A percentile compares a stretch with the other conserved stretches of the same genome.
These are phyloP conservation scores for Mortierella sp. DNA, from an alignment of 371 early-diverging fungal species.

Conservation along the genomic window DNA sequence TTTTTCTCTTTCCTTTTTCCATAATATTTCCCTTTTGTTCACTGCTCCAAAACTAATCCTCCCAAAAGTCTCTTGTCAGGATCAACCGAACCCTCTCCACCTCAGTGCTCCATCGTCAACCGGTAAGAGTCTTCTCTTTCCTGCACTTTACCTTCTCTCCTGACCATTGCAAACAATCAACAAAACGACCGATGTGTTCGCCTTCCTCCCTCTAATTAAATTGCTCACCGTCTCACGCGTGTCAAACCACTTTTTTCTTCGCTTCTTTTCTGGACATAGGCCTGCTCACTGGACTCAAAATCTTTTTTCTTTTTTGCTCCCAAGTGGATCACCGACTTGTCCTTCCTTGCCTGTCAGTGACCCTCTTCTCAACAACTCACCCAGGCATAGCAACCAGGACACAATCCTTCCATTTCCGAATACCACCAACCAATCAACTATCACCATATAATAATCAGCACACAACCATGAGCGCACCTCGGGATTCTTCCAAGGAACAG, in stretches of 20 bases:
- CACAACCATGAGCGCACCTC: constrained; percentile 46
- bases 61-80: constrained; percentile 1
- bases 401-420: not conserved
- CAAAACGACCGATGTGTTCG: constrained; percentile 65
- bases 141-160: not conserved
- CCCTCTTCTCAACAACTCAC: not conserved
- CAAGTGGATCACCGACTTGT: constrained; percentile 1
- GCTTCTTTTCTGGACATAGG: not conserved
- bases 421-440: not conserved
- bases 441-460: not conserved
- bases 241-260: not conserved
- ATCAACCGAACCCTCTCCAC: not conserved
- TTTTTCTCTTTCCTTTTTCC: not conserved
- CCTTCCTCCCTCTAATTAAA: not conserved
- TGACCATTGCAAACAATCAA: not conserved
- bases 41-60: not conserved
- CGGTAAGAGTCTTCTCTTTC: not conserved
- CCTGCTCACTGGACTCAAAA: not conserved
- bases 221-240: constrained; percentile 14
- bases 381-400: not conserved
- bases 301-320: not conserved
- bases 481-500: constrained; percentile 50
- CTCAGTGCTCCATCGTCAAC: not conserved
- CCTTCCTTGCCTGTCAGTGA: not conserved
- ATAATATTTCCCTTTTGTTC: not conserved